A percentile compares a stretch with the other conserved stretches of the same genome.
phyloP scores from a whole-genome alignment of 2,329 filamentous ascomycete species.

The Exophiala aquamarina region DNA sequence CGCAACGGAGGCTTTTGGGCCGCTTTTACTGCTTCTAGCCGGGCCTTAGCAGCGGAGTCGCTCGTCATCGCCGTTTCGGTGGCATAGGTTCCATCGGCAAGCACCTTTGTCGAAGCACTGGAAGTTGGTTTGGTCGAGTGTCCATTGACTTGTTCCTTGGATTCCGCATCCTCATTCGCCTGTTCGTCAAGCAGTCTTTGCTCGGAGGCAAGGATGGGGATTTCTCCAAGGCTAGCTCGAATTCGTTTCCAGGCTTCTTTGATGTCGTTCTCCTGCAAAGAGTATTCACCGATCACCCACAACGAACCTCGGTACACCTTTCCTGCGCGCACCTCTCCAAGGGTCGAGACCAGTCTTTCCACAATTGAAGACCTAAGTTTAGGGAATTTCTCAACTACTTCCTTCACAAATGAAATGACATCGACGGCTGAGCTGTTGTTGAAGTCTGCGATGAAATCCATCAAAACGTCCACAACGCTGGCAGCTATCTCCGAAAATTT shows the following conservation, averaged over 20 bases:
- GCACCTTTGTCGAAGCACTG: conserved; percentile 77
- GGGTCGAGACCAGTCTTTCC: conserved; percentile 80
- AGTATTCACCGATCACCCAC: conserved; percentile 98
- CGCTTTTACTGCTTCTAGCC: conserved; percentile 92
- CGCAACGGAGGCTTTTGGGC: conserved; percentile 93
- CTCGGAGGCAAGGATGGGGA: conserved; percentile 93
- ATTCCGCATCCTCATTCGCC: conserved; percentile 65
- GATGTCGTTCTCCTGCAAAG: conserved; percentile 88
- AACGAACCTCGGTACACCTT: conserved; percentile 96
- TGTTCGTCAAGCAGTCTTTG: conserved; percentile 87
- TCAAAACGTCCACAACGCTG: conserved; percentile 91
- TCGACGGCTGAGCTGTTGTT: conserved; percentile 96
- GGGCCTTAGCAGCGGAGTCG: conserved; percentile 83
- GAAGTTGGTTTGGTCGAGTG: conserved; percentile 67
- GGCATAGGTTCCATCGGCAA: conserved; percentile 95
- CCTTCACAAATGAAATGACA: conserved; percentile 97
- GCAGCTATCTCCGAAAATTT: conserved; percentile 98
- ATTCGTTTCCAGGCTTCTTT: conserved; percentile 96
- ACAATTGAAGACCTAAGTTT: conserved; percentile 84
- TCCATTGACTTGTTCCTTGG: conserved; percentile 72
- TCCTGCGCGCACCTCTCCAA: conserved; percentile 89
- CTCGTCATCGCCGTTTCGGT: conserved; percentile 96
- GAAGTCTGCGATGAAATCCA: conserved; percentile 99
- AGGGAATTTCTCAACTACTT: conserved; percentile 97
- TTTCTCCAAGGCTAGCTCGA: conserved; percentile 88